phyloP scores from a whole-genome alignment of 345 rosid species.

The Hypericum androsaemum region DNA sequence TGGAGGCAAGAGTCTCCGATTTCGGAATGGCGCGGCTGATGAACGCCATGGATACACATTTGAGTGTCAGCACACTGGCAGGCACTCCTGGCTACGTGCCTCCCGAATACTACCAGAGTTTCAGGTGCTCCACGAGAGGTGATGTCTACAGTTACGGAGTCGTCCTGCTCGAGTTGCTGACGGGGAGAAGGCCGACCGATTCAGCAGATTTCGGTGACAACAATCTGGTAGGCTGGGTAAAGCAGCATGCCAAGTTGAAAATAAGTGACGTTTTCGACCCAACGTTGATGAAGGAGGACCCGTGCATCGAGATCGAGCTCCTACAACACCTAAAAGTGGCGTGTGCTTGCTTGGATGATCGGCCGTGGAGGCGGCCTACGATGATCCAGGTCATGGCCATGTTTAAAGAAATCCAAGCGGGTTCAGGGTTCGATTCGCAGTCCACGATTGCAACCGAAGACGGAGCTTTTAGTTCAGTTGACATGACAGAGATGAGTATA shows the following conservation, averaged over 20 bases:
- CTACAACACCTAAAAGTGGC: conserved; percentile 64
- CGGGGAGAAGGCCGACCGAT: conserved; percentile 86
- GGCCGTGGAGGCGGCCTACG: conserved; percentile 54
- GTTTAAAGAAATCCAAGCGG: conserved; percentile 77
- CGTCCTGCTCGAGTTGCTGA: conserved; percentile 77
- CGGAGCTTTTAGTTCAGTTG: conserved; percentile 46
- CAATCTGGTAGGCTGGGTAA: conserved; percentile 97
- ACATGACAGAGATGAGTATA: conserved; percentile 72
- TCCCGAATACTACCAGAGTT: conserved; percentile 93
- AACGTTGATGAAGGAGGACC: conserved; percentile 61
- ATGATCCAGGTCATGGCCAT: conserved; percentile 72
- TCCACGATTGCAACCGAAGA: conserved; percentile 64
- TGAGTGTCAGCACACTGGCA: conserved; percentile 93
- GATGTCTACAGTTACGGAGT: conserved; percentile 97
- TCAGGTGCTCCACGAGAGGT: conserved; percentile 76
- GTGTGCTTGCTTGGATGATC: conserved; percentile 72
- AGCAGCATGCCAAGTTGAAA: conserved; percentile 68
- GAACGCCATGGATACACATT: conserved; percentile 85
- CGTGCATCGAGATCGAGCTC: conserved; percentile 62
- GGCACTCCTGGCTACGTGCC: conserved; percentile 99
- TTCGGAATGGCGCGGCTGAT: conserved; percentile 95
- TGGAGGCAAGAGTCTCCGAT: conserved; percentile 92
- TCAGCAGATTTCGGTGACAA: conserved; percentile 95
- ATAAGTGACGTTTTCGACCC: conserved; percentile 78
- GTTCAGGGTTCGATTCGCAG: conserved; percentile 64